Evolutionary conservation across 1,284 basidiomycete species (phyloP), one percentile per base, ranked within the genome.

Genomic region (Moesziomyces sp.): DNA sequence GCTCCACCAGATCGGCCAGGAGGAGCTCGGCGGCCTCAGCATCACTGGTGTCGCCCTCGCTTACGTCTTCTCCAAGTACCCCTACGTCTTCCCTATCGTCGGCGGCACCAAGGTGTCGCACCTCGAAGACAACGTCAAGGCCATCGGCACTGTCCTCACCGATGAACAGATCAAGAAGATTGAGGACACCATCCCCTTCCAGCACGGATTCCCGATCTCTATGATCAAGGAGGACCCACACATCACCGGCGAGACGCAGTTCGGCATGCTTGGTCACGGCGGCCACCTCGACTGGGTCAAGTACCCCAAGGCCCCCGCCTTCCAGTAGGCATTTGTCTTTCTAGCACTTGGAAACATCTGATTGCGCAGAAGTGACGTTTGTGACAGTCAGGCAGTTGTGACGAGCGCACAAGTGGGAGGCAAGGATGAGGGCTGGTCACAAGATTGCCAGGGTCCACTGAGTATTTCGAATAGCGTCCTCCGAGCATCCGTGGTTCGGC

Each of bases 201-300:
- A 83, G 3, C 40, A 61, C n/a, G 79, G 79, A 10, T 83, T 83
- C 76, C 81, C 81, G 5, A 42, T 66, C 28, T 62, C 33, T 51
- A 63, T 78, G 51, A 60, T 74, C 43, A 30, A 56, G 6, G 3
- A 30, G 16, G 65, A 70, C 24, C 62, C 76, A 13, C 70, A 73
- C 35, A 19, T 62, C 23, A 55, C 57, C 3, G 73, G 74, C 7
- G 26, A 57, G 58, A 67, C 70, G 24, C 24, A 59, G 30, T 28
- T 63, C 8, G 40, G 40, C 3, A 26, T 73, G 4, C 56, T 50
- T 13, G 70, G 48, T 46, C 70, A 73, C 47, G 70, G 64, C 30
- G 70, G 70, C 38, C 70, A 73, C 33, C 18, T 73, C 35, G 70
- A 73, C 55, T 73, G 70, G 70, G 70, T 73, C 57, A 59, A 73